Conservation (phyloP, 208 protist species). For the Trypanosoma rangeli region DNA sequence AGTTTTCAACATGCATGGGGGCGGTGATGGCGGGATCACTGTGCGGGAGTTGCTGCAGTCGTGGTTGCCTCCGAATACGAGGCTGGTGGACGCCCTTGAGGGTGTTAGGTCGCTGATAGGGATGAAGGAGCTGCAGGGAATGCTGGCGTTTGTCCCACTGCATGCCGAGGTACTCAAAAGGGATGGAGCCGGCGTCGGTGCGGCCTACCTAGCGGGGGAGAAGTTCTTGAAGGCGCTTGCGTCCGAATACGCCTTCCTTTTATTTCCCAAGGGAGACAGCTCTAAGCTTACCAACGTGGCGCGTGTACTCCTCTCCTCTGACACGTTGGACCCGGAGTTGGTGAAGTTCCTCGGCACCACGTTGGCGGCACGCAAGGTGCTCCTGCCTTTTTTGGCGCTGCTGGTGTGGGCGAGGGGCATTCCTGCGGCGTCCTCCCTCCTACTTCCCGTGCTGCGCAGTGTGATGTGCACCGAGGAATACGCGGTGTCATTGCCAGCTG, state of each 20-base stretch:
- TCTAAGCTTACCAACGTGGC: conserved; percentile 33
- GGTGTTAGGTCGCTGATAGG: conserved; percentile 26
- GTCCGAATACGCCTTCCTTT: conserved; percentile 45
- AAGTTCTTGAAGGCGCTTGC: conserved; percentile 49
- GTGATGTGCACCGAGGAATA: conserved; percentile 1
- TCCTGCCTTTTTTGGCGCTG: conserved; percentile 32
- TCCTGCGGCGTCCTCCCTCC: conserved; percentile 12
- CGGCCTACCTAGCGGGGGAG: conserved; percentile 16
- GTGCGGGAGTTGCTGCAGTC: conserved; percentile 18
- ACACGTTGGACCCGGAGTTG: conserved; percentile 24
- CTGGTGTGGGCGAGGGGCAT: conserved; percentile 27
- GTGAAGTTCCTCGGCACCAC: background rate
- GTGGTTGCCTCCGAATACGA: conserved; percentile 12
- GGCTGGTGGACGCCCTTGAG: conserved; percentile 17
- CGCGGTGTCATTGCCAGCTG: conserved; percentile 3
- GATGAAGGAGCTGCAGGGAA: background rate
- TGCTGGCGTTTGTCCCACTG: background rate
- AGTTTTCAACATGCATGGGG: background rate
- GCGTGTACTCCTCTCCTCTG: conserved; percentile 31
- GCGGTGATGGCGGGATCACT: background rate
- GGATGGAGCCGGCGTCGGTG: background rate
- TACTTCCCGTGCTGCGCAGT: conserved; percentile 31
- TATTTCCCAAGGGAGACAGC: conserved; percentile 24
- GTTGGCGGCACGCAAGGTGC: background rate
- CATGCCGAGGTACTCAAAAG: background rate